Evolutionary conservation across 202 grass and related monocot species (phyloP).

Genomic region (Dendrocalamus latiflorus): DNA sequence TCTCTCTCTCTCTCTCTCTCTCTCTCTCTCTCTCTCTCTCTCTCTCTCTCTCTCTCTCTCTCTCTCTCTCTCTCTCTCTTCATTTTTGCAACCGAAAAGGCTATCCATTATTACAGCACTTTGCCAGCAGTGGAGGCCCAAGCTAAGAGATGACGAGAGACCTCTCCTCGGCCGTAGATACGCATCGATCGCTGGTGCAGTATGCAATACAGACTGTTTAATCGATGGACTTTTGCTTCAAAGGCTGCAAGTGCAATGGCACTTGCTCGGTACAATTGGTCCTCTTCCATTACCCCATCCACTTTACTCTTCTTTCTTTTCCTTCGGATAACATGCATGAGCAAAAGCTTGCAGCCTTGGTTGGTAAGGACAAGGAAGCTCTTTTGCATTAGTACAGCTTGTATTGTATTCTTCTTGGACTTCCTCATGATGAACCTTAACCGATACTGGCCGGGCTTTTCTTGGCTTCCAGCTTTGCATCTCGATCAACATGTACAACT

Average conservation of each 20-base stretch:
- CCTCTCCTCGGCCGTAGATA: neutral
- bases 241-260: neutral
- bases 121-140: neutral
- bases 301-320: constrained; percentile 17
- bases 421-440: neutral
- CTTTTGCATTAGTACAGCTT: constrained; percentile 17
- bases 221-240: neutral
- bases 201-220: neutral
- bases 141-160: neutral
- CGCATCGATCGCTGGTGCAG: neutral
- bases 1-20: too few species aligned
- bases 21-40: too few species aligned
- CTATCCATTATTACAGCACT: constrained; percentile 22
- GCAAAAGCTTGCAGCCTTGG: constrained; percentile 26
- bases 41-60: too few species aligned
- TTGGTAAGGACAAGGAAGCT: constrained; percentile 35
- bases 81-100: neutral
- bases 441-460: neutral
- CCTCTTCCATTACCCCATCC: neutral
- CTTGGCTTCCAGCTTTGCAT: neutral
- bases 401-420: neutral
- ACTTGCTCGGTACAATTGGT: neutral
- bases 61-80: too few species aligned
- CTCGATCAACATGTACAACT: neutral
- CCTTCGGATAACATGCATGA: constrained; percentile 9